These are phyloP conservation scores for Aspergillus fijiensis DNA, from an alignment of 2,329 filamentous ascomycete species.

Conservation along the genomic window DNA sequence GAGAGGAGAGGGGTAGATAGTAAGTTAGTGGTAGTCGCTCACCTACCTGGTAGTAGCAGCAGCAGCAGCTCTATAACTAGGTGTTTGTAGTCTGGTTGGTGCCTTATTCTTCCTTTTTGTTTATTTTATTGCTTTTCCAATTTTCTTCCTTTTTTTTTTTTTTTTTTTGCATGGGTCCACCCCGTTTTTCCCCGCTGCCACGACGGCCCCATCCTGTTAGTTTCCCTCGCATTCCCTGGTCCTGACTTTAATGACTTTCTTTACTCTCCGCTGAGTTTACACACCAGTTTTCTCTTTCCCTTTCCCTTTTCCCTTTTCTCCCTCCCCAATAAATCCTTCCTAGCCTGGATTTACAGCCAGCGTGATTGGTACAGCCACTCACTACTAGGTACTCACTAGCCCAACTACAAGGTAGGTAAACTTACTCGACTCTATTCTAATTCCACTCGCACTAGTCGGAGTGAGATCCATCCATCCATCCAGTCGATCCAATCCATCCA, in stretches of 20 bases:
- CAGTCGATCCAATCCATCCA: conserved; percentile 11
- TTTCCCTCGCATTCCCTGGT: conserved; percentile 6
- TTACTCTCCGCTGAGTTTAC: neutral
- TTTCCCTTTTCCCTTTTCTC: neutral
- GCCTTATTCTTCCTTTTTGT: no score
- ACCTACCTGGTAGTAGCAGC: no score
- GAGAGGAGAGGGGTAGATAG: neutral
- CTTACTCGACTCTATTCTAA: neutral
- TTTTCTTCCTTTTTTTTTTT: neutral
- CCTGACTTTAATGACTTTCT: neutral
- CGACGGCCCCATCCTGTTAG: conserved; percentile 16
- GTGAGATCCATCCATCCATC: neutral
- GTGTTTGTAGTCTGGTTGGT: no score
- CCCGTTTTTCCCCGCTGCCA: conserved; percentile 22
- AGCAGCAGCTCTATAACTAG: no score
- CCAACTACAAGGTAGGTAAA: no score
- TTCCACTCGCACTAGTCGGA: neutral
- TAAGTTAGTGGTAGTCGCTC: neutral
- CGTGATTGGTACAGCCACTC: conserved; percentile 16
- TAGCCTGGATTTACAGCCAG: conserved; percentile 3
- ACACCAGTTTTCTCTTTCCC: neutral
- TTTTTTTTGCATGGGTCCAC: conserved; percentile 11
- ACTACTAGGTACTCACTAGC: neutral
- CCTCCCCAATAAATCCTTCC: neutral
- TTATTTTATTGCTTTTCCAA: neutral